Base-by-base conservation (phyloP, 1,284 basidiomycete species). In the Irpex sp. region DNA sequence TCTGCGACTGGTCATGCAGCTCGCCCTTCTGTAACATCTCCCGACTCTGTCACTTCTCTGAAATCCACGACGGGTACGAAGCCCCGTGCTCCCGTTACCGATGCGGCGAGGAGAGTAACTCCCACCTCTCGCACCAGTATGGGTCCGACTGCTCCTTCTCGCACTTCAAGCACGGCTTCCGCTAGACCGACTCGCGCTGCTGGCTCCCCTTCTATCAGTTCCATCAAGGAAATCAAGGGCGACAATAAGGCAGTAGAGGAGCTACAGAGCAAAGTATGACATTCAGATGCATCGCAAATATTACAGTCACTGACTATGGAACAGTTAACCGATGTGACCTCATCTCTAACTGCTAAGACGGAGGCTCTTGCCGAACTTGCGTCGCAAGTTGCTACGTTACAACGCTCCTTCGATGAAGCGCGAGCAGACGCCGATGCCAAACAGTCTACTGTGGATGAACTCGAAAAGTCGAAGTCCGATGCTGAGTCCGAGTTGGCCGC, bases 171-270 rank as follows among this genome's bases (percentile, higher is more conserved):
- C 54, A 68, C 70, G 1, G 59, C 73, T 13, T 68, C 72, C 38
- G 66, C 73, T 19, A 79, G 77, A 61, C 67, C 79, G 26, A 71
- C 80, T 54, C 80, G 84, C 40, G 74, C 82, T 13, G 67, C 76
- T 13, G 77, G 75, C 21, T 70, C 82, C 31, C 77, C 80, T 13
- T 91, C 90, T 3, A 85, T 92, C 58, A 82, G 88, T 11, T 89
- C 90, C 3, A 85, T 92, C 64, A 83, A 79, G 64, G 91, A 91
- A 69, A 78, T 88, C 9, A 84, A 82, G 66, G 87, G 86, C 67
- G 86, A 87, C 67, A 77, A 73, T n/a, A 83, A 83, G 68, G 80
- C 74, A 15, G 67, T 85, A 26, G 81, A 82, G 61, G 87, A 85
- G 60, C 68, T 91, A 21, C 85, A 88, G 72, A 76, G 71, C 61